Conservation (phyloP, 1,284 basidiomycete genomes). For the Meripilus lineatus region DNA sequence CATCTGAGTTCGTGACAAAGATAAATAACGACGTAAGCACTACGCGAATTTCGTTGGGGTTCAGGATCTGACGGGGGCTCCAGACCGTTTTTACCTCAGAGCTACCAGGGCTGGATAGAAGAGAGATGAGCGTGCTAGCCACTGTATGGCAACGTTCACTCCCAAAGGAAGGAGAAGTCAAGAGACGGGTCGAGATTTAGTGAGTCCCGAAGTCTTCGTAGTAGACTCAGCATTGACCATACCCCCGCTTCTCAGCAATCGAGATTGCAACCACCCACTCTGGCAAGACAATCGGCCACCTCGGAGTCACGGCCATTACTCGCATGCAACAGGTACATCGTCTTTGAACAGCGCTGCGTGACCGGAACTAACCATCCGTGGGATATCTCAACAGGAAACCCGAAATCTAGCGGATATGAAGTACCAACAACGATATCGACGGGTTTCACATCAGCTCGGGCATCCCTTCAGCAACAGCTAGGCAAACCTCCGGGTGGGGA, state of each 20-base stretch:
- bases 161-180: slow-evolving; percentile 7
- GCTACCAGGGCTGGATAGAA: background rate
- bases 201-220: background rate
- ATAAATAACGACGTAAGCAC: background rate
- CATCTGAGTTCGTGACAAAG: slow-evolving; percentile 51
- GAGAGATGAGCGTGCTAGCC: slow-evolving; percentile 5
- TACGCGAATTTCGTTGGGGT: background rate
- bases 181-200: slow-evolving; percentile 3
- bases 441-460: too few relatives aligned
- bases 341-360: too few relatives aligned
- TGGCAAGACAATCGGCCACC: too few relatives aligned
- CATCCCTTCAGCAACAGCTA: too few relatives aligned
- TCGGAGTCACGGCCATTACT: too few relatives aligned
- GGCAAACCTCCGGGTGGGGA: too few relatives aligned
- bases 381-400: too few relatives aligned
- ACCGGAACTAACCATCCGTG: too few relatives aligned
- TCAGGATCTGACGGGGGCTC: background rate
- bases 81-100: background rate
- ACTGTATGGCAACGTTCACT: slow-evolving; percentile 8
- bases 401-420: too few relatives aligned
- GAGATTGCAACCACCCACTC: too few relatives aligned
- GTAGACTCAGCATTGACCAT: background rate
- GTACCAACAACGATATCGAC: too few relatives aligned
- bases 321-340: too few relatives aligned
- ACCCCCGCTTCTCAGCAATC: background rate